Evolutionary conservation across 257 asterid genomes (phyloP).

Genomic region (Gardenia jasminoides): DNA sequence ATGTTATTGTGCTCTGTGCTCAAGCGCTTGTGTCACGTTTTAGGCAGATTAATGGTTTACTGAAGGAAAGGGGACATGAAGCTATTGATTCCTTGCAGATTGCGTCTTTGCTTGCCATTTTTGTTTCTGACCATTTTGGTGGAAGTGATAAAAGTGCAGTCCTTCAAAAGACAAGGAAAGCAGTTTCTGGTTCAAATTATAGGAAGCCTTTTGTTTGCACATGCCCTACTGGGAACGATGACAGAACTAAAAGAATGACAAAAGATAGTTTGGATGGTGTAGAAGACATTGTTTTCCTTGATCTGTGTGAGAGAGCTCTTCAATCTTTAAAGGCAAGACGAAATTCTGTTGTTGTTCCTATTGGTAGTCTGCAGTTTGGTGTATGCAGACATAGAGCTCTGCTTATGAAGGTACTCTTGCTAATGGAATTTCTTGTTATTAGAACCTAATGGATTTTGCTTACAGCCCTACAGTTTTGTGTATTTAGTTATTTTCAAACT

Average conservation of each 20-base stretch:
- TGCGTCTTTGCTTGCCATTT: constrained; percentile 85
- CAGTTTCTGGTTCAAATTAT: constrained; percentile 67
- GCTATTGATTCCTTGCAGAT: constrained; percentile 54
- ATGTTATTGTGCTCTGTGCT: constrained; percentile 66
- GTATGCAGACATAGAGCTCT: constrained; percentile 95
- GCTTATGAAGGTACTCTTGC: constrained; percentile 75
- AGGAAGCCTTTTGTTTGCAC: constrained; percentile 88
- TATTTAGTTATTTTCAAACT: constrained; percentile 21
- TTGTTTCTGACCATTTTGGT: constrained; percentile 94
- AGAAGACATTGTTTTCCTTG: constrained; percentile 55
- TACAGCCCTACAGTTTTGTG: constrained; percentile 1
- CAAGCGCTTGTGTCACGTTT: constrained; percentile 56
- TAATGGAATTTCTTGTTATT: not conserved
- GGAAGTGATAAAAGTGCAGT: constrained; percentile 78
- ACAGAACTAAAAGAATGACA: constrained; percentile 22
- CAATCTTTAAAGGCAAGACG: constrained; percentile 55
- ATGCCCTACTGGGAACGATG: constrained; percentile 58
- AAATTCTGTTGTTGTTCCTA: constrained; percentile 72
- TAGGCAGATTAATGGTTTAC: constrained; percentile 51
- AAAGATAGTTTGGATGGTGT: constrained; percentile 35
- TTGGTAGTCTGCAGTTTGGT: constrained; percentile 88
- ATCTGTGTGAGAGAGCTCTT: constrained; percentile 72
- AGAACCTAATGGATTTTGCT: constrained; percentile 1
- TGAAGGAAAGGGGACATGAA: constrained; percentile 31
- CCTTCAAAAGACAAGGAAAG: constrained; percentile 66